Evolutionary conservation across 2,329 filamentous ascomycete species (phyloP).

Genomic region (Camillea tinctor): DNA sequence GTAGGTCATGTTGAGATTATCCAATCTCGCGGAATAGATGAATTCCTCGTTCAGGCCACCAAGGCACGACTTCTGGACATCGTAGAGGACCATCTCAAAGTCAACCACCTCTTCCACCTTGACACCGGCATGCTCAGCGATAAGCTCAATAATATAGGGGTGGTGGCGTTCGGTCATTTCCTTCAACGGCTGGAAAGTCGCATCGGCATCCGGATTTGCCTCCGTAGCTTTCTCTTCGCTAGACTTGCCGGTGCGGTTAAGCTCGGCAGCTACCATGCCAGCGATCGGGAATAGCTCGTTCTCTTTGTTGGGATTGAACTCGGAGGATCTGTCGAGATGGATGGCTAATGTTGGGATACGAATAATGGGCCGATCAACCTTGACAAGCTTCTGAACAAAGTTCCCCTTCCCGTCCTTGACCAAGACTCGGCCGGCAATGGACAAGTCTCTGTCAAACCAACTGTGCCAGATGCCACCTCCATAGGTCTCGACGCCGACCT

Average conservation of each 20-base stretch:
- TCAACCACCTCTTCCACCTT: conserved; percentile 74
- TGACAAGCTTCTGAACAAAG: conserved; percentile 81
- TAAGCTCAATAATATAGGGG: conserved; percentile 78
- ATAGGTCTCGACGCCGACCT: conserved; percentile 95
- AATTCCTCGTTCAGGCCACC: conserved; percentile 92
- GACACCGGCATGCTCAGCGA: conserved; percentile 76
- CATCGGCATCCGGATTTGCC: conserved; percentile 39
- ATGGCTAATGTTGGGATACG: conserved; percentile 92
- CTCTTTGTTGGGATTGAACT: conserved; percentile 95
- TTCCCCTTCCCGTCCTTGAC: conserved; percentile 70
- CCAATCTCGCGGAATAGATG: conserved; percentile 91
- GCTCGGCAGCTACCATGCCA: conserved; percentile 80
- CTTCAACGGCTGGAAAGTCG: conserved; percentile 71
- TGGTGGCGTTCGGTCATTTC: conserved; percentile 82
- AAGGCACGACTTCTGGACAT: conserved; percentile 86
- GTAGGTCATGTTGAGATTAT: conserved; percentile 96
- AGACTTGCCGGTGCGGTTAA: conserved; percentile 69
- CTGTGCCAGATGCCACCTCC: conserved; percentile 97
- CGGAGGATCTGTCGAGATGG: conserved; percentile 82
- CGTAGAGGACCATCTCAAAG: conserved; percentile 96
- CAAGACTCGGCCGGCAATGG: conserved; percentile 85
- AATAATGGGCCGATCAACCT: conserved; percentile 85
- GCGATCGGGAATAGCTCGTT: conserved; percentile 92
- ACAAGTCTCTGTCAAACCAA: conserved; percentile 95
- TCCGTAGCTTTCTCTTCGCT: conserved; percentile 39